These are phyloP conservation scores for Thelephora terrestris DNA, from an alignment of 1,284 basidiomycete species.

Conservation along the genomic window DNA sequence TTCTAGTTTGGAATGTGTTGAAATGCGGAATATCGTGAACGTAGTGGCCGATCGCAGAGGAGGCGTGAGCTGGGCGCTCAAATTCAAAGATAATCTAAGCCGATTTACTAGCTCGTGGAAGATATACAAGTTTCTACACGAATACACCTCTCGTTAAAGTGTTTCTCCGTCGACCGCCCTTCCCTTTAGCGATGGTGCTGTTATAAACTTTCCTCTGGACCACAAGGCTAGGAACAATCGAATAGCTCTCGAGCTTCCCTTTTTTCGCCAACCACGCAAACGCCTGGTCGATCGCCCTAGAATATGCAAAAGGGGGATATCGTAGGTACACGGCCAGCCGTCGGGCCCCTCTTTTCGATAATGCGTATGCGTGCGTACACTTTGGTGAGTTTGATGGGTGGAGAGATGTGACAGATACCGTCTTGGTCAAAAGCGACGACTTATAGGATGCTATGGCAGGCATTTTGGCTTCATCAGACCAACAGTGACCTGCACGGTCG, in stretches of 20 bases:
- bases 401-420: conserved; percentile 13
- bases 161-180: conserved; percentile 48
- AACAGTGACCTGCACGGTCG: conserved; percentile 47
- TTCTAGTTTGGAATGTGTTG: too few species aligned
- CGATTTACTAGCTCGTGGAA: too few species aligned
- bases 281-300: conserved; percentile 68
- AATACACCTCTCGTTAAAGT: conserved; percentile 40
- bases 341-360: conserved; percentile 44
- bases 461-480: conserved; percentile 49
- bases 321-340: conserved; percentile 43
- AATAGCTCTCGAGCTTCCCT: conserved; percentile 44
- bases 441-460: conserved; percentile 17
- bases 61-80: too few species aligned
- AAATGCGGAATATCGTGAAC: too few species aligned
- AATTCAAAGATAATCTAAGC: too few species aligned
- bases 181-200: conserved; percentile 44
- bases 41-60: too few species aligned
- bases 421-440: not conserved
- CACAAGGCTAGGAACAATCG: conserved; percentile 53
- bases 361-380: conserved; percentile 60
- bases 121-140: not conserved
- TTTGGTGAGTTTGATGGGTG: conserved; percentile 51
- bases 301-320: conserved; percentile 61
- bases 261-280: conserved; percentile 56
- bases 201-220: conserved; percentile 45